These are phyloP conservation scores for Stephania japonica DNA, from an alignment of 164 flowering plant genomes.

Conservation along the genomic window DNA sequence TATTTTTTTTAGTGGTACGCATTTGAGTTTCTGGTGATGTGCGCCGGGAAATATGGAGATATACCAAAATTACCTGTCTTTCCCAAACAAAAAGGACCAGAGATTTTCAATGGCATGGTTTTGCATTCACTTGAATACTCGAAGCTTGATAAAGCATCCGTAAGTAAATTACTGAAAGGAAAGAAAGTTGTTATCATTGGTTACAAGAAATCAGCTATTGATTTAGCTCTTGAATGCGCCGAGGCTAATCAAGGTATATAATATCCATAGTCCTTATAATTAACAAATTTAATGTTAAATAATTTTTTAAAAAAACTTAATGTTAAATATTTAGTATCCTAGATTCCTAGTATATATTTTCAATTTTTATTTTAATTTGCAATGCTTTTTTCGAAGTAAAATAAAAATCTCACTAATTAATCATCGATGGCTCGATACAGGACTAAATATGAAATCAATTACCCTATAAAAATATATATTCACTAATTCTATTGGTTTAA, in stretches of 20 bases:
- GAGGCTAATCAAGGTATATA: slow-evolving; percentile 76
- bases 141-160: slow-evolving; percentile 57
- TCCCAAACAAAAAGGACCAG: slow-evolving; percentile 60
- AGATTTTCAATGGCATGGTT: slow-evolving; percentile 64
- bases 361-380: no score
- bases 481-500: no score
- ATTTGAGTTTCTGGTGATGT: slow-evolving; percentile 70
- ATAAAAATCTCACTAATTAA: no score
- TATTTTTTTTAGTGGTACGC: slow-evolving; percentile 48
- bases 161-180: slow-evolving; percentile 44
- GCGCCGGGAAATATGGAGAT: slow-evolving; percentile 84
- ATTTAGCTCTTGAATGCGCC: slow-evolving; percentile 84
- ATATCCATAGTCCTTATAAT: background rate
- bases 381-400: no score
- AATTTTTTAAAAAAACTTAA: no score
- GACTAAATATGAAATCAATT: no score
- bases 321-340: no score
- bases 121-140: slow-evolving; percentile 78
- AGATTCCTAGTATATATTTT: no score
- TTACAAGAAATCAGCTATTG: slow-evolving; percentile 89
- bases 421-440: no score
- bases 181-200: slow-evolving; percentile 82
- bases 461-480: no score
- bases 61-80: slow-evolving; percentile 55
- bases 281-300: background rate